Conservation (phyloP, 805 yeast species). For the Teunomyces stri region DNA sequence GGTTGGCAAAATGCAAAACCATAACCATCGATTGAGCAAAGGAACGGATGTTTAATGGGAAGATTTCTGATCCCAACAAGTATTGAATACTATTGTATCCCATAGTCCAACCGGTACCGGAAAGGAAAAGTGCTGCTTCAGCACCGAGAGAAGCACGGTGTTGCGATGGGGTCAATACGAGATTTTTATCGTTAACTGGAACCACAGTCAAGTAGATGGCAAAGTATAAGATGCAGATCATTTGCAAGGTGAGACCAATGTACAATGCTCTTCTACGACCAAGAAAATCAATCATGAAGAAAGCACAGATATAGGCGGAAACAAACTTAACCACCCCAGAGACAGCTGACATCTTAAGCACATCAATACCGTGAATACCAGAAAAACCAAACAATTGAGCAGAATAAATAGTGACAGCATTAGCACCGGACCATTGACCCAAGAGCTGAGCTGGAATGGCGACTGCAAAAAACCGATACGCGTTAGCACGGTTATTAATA, state of each 20-base stretch:
- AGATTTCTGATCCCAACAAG: constrained; percentile 24
- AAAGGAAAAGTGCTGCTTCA: constrained; percentile 22
- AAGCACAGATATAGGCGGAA: constrained; percentile 21
- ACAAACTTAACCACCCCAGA: constrained; percentile 24
- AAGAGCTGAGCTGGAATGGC: constrained; percentile 17
- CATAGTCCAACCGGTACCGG: constrained; percentile 25
- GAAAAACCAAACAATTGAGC: constrained; percentile 20
- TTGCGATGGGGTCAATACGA: constrained; percentile 12
- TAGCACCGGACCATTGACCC: constrained; percentile 28
- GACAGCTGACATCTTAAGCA: constrained; percentile 22
- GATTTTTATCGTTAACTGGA: constrained; percentile 16
- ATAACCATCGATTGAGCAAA: constrained; percentile 22
- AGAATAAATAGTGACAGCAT: constrained; percentile 24
- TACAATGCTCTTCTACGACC: constrained; percentile 22
- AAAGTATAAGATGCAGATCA: constrained; percentile 16
- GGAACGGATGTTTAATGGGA: constrained; percentile 23
- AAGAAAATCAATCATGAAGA: constrained; percentile 22
- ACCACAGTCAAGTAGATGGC: constrained; percentile 22
- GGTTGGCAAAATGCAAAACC: constrained; percentile 27
- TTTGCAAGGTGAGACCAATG: constrained; percentile 20
- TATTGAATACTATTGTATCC: constrained; percentile 24
- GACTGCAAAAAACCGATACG: constrained; percentile 21
- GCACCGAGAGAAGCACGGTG: constrained; percentile 18
- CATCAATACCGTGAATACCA: constrained; percentile 19
- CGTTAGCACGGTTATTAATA: constrained; percentile 15